Conservation (phyloP, 2,329 filamentous ascomycete genomes). For the Fusarium duplospermum region DNA sequence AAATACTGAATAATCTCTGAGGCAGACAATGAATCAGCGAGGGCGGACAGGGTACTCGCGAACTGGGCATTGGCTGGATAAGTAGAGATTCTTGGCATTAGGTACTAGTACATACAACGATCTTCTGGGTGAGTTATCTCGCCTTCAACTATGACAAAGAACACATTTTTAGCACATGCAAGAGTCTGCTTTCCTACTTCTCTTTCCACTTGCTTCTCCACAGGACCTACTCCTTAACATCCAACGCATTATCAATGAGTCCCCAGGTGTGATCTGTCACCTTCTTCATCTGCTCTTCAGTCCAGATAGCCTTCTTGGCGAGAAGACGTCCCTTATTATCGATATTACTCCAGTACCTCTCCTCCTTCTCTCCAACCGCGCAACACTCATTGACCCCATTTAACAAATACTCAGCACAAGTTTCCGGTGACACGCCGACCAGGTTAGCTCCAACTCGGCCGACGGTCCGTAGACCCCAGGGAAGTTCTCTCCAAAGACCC, state of each 20-base stretch:
- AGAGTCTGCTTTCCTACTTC: background rate
- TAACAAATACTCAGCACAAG: constrained; percentile 45
- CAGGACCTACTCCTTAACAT: background rate
- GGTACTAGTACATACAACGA: background rate
- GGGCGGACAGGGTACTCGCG: background rate
- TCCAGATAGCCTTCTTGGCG: constrained; percentile 44
- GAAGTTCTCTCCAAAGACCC: constrained; percentile 44
- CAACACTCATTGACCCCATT: constrained; percentile 30
- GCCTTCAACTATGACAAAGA: too few species aligned
- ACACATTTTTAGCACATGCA: background rate
- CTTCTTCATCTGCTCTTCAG: constrained; percentile 42
- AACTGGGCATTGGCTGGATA: background rate
- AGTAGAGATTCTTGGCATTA: background rate
- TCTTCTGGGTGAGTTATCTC: too few species aligned
- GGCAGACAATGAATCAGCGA: too few species aligned
- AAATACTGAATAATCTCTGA: background rate
- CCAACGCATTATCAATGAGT: constrained; percentile 40
- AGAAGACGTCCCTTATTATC: constrained; percentile 45
- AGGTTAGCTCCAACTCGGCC: constrained; percentile 23
- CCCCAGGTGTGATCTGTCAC: constrained; percentile 49
- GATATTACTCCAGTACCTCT: constrained; percentile 44
- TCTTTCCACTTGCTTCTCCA: rapidly evolving
- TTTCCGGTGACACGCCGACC: constrained; percentile 41
- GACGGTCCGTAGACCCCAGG: constrained; percentile 43
- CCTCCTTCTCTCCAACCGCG: constrained; percentile 27